phyloP scores from a whole-genome alignment of 1,139 yeast species.

The Pichia sp. region DNA sequence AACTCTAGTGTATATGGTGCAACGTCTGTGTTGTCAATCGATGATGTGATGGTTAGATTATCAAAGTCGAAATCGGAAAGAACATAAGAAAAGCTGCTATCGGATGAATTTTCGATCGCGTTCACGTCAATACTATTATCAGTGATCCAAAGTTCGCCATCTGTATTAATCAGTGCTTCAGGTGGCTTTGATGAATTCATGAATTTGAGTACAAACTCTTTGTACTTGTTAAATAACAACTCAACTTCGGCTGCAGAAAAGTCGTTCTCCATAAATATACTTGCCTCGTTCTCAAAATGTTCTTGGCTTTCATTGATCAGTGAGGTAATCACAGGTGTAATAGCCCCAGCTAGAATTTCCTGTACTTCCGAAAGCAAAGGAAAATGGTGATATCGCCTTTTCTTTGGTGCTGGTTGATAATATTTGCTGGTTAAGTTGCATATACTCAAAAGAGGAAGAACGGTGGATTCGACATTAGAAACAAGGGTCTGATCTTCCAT shows the following conservation, averaged over 20 bases:
- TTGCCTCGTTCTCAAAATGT: conserved; percentile 9
- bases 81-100: neutral
- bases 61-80: conserved; percentile 4
- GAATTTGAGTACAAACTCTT: conserved; percentile 8
- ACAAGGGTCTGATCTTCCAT: neutral
- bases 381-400: neutral
- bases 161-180: no score
- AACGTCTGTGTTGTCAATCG: no score
- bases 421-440: conserved; percentile 8
- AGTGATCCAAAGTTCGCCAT: no score
- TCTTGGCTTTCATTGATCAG: conserved; percentile 10
- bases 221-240: conserved; percentile 8
- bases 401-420: neutral
- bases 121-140: no score
- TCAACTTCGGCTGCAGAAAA: conserved; percentile 6
- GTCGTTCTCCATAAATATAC: conserved; percentile 7
- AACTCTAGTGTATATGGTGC: no score
- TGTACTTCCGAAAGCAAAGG: neutral
- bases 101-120: neutral
- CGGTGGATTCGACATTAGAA: conserved; percentile 2
- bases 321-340: conserved; percentile 2
- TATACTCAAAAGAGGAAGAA: conserved; percentile 5
- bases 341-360: conserved; percentile 2
- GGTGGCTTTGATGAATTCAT: no score
- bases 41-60: neutral